Evolutionary conservation across 208 protist species (phyloP).

Genomic region (Leishmania major): DNA sequence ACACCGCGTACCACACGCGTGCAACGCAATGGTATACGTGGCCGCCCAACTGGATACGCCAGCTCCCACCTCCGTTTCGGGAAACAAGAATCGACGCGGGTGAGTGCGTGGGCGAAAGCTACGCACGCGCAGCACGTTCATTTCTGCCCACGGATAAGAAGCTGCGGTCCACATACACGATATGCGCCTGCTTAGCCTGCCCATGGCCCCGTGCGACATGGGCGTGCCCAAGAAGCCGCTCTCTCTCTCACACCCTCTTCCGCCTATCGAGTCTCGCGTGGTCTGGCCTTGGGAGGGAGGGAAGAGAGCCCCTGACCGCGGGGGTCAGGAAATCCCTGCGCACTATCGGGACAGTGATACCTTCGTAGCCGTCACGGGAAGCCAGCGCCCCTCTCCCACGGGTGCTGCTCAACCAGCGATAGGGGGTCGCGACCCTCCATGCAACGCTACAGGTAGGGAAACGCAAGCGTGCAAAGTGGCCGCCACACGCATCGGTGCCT

Average conservation of each 20-base stretch:
- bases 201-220: background rate
- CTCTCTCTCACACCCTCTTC: background rate
- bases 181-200: background rate
- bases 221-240: background rate
- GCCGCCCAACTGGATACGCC: background rate
- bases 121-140: background rate
- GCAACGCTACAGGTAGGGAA: too few relatives aligned
- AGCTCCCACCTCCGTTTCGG: background rate
- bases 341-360: too few relatives aligned
- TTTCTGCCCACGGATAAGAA: background rate
- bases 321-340: too few relatives aligned
- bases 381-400: too few relatives aligned
- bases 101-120: background rate
- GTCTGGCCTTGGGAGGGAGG: background rate
- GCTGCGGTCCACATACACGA: background rate
- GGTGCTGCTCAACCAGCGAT: too few relatives aligned
- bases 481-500: too few relatives aligned
- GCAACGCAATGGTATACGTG: background rate
- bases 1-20: background rate
- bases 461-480: too few relatives aligned
- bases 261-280: background rate
- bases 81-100: background rate
- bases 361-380: too few relatives aligned
- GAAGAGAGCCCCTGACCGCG: background rate
- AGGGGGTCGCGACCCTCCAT: too few relatives aligned